A percentile compares a stretch with the other conserved stretches of the same genome.
These are phyloP conservation scores for Apiospora rasikravindrae DNA, from an alignment of 2,329 filamentous ascomycete genomes.

Conservation along the genomic window DNA sequence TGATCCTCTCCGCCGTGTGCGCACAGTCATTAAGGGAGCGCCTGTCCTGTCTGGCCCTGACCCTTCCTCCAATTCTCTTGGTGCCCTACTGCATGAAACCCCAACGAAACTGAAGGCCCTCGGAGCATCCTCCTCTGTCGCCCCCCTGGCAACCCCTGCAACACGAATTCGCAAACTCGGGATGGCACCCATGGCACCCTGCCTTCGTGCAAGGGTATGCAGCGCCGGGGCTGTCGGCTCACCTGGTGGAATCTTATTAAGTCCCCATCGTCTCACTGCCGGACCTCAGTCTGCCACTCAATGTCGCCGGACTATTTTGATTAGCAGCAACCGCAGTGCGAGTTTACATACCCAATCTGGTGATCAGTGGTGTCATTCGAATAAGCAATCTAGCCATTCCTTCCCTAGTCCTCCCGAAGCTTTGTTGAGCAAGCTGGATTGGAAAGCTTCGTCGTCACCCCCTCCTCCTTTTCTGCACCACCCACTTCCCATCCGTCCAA, in stretches of 20 bases:
- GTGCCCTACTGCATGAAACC: slow-evolving; percentile 19
- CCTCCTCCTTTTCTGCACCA: slow-evolving; percentile 22
- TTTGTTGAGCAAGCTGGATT: slow-evolving; percentile 22
- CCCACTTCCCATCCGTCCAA: slow-evolving; percentile 39
- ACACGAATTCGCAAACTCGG: slow-evolving; percentile 16
- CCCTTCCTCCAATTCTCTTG: neutral
- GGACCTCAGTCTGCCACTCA: slow-evolving; percentile 13
- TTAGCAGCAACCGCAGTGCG: slow-evolving; percentile 21
- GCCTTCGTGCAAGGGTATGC: slow-evolving; percentile 18
- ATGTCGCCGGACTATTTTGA: slow-evolving; percentile 20
- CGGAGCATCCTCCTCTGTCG: slow-evolving; percentile 6
- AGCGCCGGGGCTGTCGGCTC: slow-evolving; percentile 14
- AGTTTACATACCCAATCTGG: slow-evolving; percentile 15
- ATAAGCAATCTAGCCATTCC: slow-evolving; percentile 17
- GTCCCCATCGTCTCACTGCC: slow-evolving; percentile 20
- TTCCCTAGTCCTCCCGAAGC: slow-evolving; percentile 20
- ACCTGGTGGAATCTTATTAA: slow-evolving; percentile 19
- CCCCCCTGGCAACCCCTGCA: slow-evolving; percentile 13
- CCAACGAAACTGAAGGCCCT: slow-evolving; percentile 19
- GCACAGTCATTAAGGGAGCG: slow-evolving; percentile 2
- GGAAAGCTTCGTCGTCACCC: slow-evolving; percentile 16
- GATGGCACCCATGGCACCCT: slow-evolving; percentile 15
- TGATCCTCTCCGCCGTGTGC: neutral
- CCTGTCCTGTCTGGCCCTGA: slow-evolving; percentile 1
- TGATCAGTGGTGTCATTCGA: slow-evolving; percentile 16